Conservation (phyloP, 2,329 filamentous ascomycete genomes). For the Clonostachys rhizophaga region DNA sequence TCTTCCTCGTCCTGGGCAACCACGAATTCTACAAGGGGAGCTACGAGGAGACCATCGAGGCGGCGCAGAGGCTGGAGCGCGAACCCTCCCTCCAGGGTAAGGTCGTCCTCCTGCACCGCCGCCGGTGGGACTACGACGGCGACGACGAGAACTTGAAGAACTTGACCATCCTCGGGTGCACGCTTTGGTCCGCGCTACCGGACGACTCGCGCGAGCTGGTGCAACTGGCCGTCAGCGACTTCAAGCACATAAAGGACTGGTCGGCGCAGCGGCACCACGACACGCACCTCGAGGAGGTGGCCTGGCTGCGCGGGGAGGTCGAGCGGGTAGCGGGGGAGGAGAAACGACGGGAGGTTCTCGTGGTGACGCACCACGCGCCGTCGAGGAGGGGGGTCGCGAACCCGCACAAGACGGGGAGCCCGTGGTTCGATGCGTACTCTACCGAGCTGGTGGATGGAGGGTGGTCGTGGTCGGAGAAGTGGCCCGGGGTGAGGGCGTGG, state of each 20-base stretch:
- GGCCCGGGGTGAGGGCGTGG: slow-evolving; percentile 29
- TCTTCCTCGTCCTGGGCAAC: slow-evolving; percentile 47
- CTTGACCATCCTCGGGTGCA: slow-evolving; percentile 51
- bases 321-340: slow-evolving; percentile 28
- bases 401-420: slow-evolving; percentile 39
- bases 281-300: slow-evolving; percentile 37
- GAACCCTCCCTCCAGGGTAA: slow-evolving; percentile 29
- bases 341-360: slow-evolving; percentile 25
- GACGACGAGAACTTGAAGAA: slow-evolving; percentile 24
- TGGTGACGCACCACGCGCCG: slow-evolving; percentile 55
- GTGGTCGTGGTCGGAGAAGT: slow-evolving; percentile 10
- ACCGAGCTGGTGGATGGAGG: slow-evolving; percentile 32
- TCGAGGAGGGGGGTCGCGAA: slow-evolving; percentile 39
- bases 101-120: slow-evolving; percentile 36
- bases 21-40: slow-evolving; percentile 47
- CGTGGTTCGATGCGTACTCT: slow-evolving; percentile 44
- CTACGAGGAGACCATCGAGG: slow-evolving; percentile 26
- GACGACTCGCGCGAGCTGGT: slow-evolving; percentile 29
- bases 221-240: slow-evolving; percentile 43
- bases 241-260: slow-evolving; percentile 47
- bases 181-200: slow-evolving; percentile 49
- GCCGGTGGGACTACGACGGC: not conserved
- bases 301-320: slow-evolving; percentile 41
- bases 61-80: slow-evolving; percentile 25
- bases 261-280: slow-evolving; percentile 41